Evolutionary conservation across 2,329 filamentous ascomycete genomes (phyloP).

Genomic region (Intubia oerlemansii): DNA sequence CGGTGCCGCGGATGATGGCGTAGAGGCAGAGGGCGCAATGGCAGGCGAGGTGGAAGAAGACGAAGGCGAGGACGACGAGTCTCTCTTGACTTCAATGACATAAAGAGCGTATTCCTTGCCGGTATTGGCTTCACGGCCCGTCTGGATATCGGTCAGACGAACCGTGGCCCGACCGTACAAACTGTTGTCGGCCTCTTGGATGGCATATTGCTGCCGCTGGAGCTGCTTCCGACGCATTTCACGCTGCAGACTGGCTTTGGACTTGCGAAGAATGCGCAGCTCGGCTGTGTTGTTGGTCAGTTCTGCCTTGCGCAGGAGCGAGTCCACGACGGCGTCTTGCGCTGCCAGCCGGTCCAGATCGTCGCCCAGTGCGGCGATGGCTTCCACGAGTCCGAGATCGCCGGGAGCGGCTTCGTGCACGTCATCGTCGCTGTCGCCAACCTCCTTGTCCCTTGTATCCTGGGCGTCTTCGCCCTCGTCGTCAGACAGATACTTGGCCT

Average conservation of each 20-base stretch:
- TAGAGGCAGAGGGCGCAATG: too few species aligned
- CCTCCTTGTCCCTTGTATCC: constrained; percentile 30
- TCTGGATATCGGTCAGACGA: constrained; percentile 79
- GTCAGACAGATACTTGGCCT: constrained; percentile 60
- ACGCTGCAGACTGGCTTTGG: constrained; percentile 75
- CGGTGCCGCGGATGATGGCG: too few species aligned
- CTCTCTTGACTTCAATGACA: constrained; percentile 69
- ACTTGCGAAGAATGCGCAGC: constrained; percentile 77
- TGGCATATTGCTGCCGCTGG: constrained; percentile 87
- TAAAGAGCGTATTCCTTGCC: constrained; percentile 88
- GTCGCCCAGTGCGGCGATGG: constrained; percentile 67
- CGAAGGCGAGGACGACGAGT: neutral
- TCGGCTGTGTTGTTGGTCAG: constrained; percentile 93
- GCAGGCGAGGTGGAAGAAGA: too few species aligned
- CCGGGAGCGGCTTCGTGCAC: constrained; percentile 90
- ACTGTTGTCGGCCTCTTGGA: constrained; percentile 96
- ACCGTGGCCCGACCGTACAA: constrained; percentile 81
- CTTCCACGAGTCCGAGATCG: constrained; percentile 80
- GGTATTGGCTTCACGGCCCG: constrained; percentile 57
- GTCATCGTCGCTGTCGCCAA: constrained; percentile 50
- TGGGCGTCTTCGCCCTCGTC: constrained; percentile 56
- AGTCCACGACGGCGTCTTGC: constrained; percentile 82
- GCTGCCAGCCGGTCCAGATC: constrained; percentile 78
- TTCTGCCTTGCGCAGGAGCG: constrained; percentile 81
- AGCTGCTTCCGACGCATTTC: constrained; percentile 74